These are phyloP conservation scores for Lichtheimia corymbifera DNA, from an alignment of 371 early-diverging fungal genomes.

Conservation along the genomic window DNA sequence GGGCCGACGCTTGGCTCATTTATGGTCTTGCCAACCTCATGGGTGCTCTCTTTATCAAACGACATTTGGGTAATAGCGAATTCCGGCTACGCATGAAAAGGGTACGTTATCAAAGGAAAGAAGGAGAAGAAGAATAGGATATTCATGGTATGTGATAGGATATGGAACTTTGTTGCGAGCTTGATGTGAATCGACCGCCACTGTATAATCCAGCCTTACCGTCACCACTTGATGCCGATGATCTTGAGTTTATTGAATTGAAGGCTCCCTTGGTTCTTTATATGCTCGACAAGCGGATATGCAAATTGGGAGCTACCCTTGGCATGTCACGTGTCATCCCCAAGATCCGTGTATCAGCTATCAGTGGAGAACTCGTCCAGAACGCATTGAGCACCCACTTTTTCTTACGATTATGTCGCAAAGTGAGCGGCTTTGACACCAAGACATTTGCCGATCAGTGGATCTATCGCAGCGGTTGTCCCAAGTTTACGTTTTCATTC, in stretches of 20 bases:
- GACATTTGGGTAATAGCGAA: slow-evolving; percentile 88
- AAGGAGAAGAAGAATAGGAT: not conserved
- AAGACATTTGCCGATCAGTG: slow-evolving; percentile 91
- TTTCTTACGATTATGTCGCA: slow-evolving; percentile 80
- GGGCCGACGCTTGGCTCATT: slow-evolving; percentile 90
- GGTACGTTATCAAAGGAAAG: slow-evolving; percentile 31
- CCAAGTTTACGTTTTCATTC: slow-evolving; percentile 78
- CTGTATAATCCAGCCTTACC: slow-evolving; percentile 69
- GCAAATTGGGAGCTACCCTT: slow-evolving; percentile 75
- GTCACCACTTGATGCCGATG: slow-evolving; percentile 68
- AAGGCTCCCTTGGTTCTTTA: slow-evolving; percentile 90
- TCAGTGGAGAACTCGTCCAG: slow-evolving; percentile 79
- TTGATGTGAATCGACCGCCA: slow-evolving; percentile 88
- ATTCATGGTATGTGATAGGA: slow-evolving; percentile 51
- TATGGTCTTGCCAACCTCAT: slow-evolving; percentile 80
- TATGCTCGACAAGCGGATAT: slow-evolving; percentile 91
- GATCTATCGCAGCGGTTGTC: slow-evolving; percentile 89
- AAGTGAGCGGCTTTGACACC: slow-evolving; percentile 80
- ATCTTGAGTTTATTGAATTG: slow-evolving; percentile 76
- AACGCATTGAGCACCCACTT: slow-evolving; percentile 83
- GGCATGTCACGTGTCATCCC: slow-evolving; percentile 82
- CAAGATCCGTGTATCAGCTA: slow-evolving; percentile 75
- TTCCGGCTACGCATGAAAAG: slow-evolving; percentile 80
- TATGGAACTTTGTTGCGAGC: slow-evolving; percentile 75
- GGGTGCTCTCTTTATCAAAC: slow-evolving; percentile 71